These are phyloP conservation scores for Botrytis fragariae DNA, from an alignment of 2,329 filamentous ascomycete species.

Conservation along the genomic window DNA sequence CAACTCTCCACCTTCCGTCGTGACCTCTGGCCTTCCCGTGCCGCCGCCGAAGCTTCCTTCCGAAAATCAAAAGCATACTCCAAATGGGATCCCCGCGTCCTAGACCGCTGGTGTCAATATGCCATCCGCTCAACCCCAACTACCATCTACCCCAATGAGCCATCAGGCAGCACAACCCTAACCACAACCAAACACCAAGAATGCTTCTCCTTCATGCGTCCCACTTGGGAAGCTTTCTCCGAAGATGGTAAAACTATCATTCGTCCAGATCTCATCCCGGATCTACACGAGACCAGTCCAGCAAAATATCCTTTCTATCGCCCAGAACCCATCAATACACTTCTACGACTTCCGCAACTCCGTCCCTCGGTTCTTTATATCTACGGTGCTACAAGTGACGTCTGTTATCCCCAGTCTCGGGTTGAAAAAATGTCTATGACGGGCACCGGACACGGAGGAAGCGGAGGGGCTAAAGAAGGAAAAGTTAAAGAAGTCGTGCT, in stretches of 20 bases:
- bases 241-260: slow-evolving; percentile 39
- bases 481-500: slow-evolving; percentile 66
- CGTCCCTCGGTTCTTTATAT: slow-evolving; percentile 67
- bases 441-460: slow-evolving; percentile 64
- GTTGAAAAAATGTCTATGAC: slow-evolving; percentile 62
- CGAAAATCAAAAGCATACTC: slow-evolving; percentile 71
- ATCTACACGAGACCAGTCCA: slow-evolving; percentile 20
- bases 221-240: slow-evolving; percentile 47
- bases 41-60: slow-evolving; percentile 66
- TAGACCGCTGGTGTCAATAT: slow-evolving; percentile 69
- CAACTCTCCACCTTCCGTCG: slow-evolving; percentile 67
- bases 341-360: slow-evolving; percentile 56
- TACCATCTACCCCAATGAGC: slow-evolving; percentile 48
- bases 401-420: slow-evolving; percentile 52
- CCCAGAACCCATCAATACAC: slow-evolving; percentile 58
- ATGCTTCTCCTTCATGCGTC: slow-evolving; percentile 72
- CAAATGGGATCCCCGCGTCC: slow-evolving; percentile 75
- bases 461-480: slow-evolving; percentile 61
- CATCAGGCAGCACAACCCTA: slow-evolving; percentile 59
- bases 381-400: slow-evolving; percentile 59
- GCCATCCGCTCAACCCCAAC: slow-evolving; percentile 77
- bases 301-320: slow-evolving; percentile 59
- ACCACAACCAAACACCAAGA: slow-evolving; percentile 86
- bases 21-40: slow-evolving; percentile 77
- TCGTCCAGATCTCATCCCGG: slow-evolving; percentile 19